Evolutionary conservation across 345 rosid genomes (phyloP).

Genomic region (Pelargonium nanum): DNA sequence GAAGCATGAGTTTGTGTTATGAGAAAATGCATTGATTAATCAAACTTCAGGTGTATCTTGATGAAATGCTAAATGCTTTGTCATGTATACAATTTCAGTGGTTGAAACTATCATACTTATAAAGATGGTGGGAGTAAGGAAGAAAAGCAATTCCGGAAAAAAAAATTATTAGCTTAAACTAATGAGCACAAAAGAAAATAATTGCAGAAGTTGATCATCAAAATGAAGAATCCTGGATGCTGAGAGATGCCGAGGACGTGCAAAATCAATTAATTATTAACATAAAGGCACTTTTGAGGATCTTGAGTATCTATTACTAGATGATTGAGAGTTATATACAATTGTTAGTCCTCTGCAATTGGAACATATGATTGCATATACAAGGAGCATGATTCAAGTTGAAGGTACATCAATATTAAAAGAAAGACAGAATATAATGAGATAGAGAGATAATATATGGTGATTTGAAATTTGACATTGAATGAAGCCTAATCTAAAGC

Average conservation of each 20-base stretch:
- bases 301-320: neutral
- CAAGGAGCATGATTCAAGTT: neutral
- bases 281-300: neutral
- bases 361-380: neutral
- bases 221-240: too few relatives aligned
- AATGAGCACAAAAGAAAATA: neutral
- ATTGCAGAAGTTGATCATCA: neutral
- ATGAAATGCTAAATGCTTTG: neutral
- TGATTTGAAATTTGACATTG: neutral
- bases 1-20: neutral
- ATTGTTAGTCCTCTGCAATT: neutral
- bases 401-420: neutral
- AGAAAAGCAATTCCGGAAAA: neutral
- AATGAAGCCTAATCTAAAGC: too few relatives aligned
- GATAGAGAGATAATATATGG: neutral
- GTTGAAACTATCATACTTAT: too few relatives aligned
- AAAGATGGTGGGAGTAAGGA: neutral
- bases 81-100: neutral
- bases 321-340: neutral
- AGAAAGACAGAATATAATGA: neutral
- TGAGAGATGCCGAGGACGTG: neutral
- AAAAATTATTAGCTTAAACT: neutral
- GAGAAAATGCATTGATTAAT: neutral
- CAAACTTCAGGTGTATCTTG: neutral
- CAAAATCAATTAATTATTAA: too few relatives aligned